phyloP scores from a whole-genome alignment of 768 basidiomycete species.

The Pleurotus sapidus region DNA sequence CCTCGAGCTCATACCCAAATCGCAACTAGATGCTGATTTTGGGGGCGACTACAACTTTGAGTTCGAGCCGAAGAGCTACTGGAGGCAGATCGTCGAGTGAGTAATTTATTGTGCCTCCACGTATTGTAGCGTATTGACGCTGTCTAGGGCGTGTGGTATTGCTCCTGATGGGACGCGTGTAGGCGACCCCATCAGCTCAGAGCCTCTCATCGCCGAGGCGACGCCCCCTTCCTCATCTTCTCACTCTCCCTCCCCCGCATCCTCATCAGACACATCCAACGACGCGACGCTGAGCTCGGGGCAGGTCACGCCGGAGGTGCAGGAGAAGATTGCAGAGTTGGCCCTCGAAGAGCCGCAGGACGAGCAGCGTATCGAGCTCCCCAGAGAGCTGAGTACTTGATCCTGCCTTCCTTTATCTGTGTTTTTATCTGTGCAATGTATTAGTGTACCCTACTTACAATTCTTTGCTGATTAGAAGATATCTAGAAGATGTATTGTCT shows the following conservation, averaged over 20 bases:
- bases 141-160: conserved; percentile 52
- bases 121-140: not conserved
- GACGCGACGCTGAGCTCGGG: conserved; percentile 2
- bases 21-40: conserved; percentile 81
- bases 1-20: conserved; percentile 65
- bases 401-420: too few species aligned
- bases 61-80: conserved; percentile 73
- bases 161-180: conserved; percentile 53
- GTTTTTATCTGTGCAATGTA: not conserved
- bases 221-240: not conserved
- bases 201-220: not conserved
- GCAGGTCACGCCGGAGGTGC: not conserved
- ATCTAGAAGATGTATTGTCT: too few species aligned
- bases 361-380: not conserved
- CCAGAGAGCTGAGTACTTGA: not conserved
- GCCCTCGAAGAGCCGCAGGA: not conserved
- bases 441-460: not conserved
- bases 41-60: conserved; percentile 74
- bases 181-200: conserved; percentile 9
- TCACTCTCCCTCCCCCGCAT: not conserved
- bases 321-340: conserved; percentile 2
- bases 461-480: too few species aligned
- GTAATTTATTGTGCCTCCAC: conserved; percentile 11
- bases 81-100: conserved; percentile 74
- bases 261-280: not conserved